A percentile compares a stretch with the other conserved stretches of the same genome.
Evolutionary conservation across 2,329 filamentous ascomycete genomes (phyloP).

Genomic region (Leptographium galeiforme): DNA sequence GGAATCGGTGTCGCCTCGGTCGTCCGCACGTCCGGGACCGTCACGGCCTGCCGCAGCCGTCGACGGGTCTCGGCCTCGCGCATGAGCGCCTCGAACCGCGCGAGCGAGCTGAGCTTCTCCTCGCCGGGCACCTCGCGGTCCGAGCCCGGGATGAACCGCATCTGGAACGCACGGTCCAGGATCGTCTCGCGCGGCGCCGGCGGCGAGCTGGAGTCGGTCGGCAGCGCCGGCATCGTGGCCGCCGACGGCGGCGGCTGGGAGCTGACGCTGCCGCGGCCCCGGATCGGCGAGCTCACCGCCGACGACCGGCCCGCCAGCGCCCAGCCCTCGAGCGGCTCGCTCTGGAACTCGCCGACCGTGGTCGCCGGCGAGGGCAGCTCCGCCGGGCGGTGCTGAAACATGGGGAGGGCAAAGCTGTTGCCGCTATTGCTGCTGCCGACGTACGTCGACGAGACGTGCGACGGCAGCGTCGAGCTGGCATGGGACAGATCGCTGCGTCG

Average conservation of each 20-base stretch:
- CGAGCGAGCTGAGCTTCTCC: slow-evolving; percentile 50
- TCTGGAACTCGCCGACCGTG: slow-evolving; percentile 36
- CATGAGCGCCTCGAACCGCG: slow-evolving; percentile 54
- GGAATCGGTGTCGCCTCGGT: background rate
- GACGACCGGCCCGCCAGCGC: slow-evolving; percentile 46
- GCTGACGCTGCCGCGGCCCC: slow-evolving; percentile 40
- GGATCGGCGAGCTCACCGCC: slow-evolving; percentile 40
- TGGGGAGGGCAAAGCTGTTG: slow-evolving; percentile 5
- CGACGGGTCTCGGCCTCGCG: slow-evolving; percentile 39
- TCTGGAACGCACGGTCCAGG: slow-evolving; percentile 51
- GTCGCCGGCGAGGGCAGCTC: slow-evolving; percentile 44
- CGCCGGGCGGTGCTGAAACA: slow-evolving; percentile 24
- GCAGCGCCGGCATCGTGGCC: slow-evolving; percentile 14
- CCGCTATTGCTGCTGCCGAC: slow-evolving; percentile 1
- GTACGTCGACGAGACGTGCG: slow-evolving; percentile 2
- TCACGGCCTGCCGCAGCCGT: slow-evolving; percentile 24
- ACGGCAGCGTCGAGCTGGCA: slow-evolving; percentile 10
- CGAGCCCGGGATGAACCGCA: slow-evolving; percentile 48
- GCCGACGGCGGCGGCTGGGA: slow-evolving; percentile 25
- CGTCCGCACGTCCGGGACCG: slow-evolving; percentile 13
- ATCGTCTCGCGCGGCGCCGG: slow-evolving; percentile 49
- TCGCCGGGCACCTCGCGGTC: slow-evolving; percentile 41
- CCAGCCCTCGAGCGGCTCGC: slow-evolving; percentile 48
- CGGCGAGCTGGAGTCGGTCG: slow-evolving; percentile 34
- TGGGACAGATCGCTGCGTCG: slow-evolving; percentile 47